Evolutionary conservation across 371 early-diverging fungal genomes (phyloP), one percentile per base, ranked within the genome.

Genomic region (Haplosporangium sp.): DNA sequence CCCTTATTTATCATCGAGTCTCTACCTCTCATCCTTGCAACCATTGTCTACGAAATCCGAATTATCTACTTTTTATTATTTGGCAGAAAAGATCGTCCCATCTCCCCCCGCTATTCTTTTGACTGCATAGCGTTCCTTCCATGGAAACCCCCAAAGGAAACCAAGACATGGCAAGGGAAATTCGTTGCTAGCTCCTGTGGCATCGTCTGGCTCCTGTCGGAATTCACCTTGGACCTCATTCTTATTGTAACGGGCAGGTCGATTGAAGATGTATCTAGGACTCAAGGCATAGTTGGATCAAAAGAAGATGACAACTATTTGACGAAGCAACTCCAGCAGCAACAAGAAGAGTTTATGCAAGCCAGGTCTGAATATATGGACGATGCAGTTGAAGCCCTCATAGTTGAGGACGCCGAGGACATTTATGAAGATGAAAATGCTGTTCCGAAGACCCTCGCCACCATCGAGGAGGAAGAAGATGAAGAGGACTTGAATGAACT

Each of bases 201-300:
- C 6, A n/a, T 69, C 38, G 8, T 69, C 34, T 77, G 77, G 73
- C 61, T 58, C 47, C 44, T 72, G 6, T 69, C 77, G 5, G 77
- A 77, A 44, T 62, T 77, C 20, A 48, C 58, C 0, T 58, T 77
- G 20, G 73, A 77, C 7, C 37, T 72, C 38, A 45, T 56, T 47
- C 57, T 61, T 15, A 65, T 72, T 27, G 8, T 58, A 4, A 44
- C 65, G 4, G 61, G 60, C 27, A 42, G n/a, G 44, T 13, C 53
- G 3, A 52, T 52, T 55, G 62, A 67, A 10, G 15, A 67, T 42
- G 50, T n/a, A 11, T 48, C 50, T n/a, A 34, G 9, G 35, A 62
- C 11, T 44, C 38, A 53, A 37, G 53, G 48, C 17, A 38, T n/a
- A n/a, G 50, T 15, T n/a, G 47, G 38, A 47, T 45, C 3, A 34